Conservation (phyloP, 108 stramenopile genomes). For the Skeletonema marinoi region DNA sequence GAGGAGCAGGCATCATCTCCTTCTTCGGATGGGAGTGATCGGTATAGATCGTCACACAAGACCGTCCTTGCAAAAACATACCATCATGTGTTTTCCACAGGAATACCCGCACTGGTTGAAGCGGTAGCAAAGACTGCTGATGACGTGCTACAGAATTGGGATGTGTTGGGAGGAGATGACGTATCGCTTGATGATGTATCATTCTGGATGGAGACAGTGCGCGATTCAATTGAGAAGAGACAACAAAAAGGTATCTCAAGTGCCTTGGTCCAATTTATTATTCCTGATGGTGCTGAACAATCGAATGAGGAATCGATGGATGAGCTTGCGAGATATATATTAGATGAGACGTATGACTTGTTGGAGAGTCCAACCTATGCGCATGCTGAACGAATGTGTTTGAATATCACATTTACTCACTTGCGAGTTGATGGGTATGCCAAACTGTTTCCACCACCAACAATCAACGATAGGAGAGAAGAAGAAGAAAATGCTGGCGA, state of each 20-base stretch:
- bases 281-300: constrained; percentile 28
- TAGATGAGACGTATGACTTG: constrained; percentile 58
- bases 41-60: constrained; percentile 45
- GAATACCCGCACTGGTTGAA: constrained; percentile 37
- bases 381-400: constrained; percentile 34
- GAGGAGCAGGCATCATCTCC: background rate
- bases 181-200: constrained; percentile 34
- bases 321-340: constrained; percentile 44
- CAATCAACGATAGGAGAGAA: background rate
- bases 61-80: constrained; percentile 52
- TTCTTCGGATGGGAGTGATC: constrained; percentile 1
- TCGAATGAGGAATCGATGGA: constrained; percentile 6
- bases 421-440: constrained; percentile 29
- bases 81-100: constrained; percentile 44
- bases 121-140: constrained; percentile 24
- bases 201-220: constrained; percentile 31
- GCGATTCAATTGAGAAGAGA: constrained; percentile 28
- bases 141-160: constrained; percentile 23
- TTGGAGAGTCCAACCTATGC: constrained; percentile 55
- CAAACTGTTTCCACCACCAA: constrained; percentile 21
- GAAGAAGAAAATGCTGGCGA: background rate
- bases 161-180: constrained; percentile 37
- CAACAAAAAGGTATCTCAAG: background rate
- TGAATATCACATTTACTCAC: constrained; percentile 37
- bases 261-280: constrained; percentile 30